Conservation (phyloP, 2,329 filamentous ascomycete genomes). For the Neonectria hederae region DNA sequence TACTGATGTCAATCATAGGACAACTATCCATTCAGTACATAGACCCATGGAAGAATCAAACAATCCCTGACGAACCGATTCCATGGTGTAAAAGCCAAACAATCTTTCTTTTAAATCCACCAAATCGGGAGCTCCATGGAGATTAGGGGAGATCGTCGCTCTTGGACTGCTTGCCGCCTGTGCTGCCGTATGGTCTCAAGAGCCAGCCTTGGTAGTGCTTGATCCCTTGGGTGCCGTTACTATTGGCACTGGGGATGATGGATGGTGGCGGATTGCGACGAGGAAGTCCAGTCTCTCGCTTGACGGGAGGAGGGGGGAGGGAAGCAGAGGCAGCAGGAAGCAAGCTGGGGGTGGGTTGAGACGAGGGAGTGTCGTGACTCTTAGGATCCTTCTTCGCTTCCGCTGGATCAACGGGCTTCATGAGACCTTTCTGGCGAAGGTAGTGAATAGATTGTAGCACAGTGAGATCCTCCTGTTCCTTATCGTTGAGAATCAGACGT, state of each 20-base stretch:
- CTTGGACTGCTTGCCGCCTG: conserved; percentile 44
- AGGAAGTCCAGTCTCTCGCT: conserved; percentile 45
- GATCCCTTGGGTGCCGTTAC: conserved; percentile 44
- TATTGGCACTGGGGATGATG: conserved; percentile 44
- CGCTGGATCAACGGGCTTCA: conserved; percentile 45
- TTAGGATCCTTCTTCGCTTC: conserved; percentile 30
- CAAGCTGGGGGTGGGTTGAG: conserved; percentile 42
- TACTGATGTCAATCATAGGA: conserved; percentile 26
- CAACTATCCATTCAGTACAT: conserved; percentile 38
- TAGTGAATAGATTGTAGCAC: conserved; percentile 74
- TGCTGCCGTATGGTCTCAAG: conserved; percentile 49
- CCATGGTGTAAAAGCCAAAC: not conserved
- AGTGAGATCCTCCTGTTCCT: conserved; percentile 73
- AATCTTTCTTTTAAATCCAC: not conserved
- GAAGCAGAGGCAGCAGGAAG: conserved; percentile 52
- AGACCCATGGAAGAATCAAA: not conserved
- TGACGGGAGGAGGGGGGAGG: conserved; percentile 48
- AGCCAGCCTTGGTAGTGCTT: conserved; percentile 52
- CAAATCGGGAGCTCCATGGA: not conserved
- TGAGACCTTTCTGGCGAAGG: conserved; percentile 67
- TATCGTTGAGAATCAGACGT: conserved; percentile 72
- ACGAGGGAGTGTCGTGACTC: conserved; percentile 26
- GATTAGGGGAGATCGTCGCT: conserved; percentile 47
- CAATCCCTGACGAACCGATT: not conserved
- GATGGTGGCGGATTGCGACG: conserved; percentile 47